Evolutionary conservation across 805 yeast genomes (phyloP).

Genomic region (Yamadazyma nakazawae): DNA sequence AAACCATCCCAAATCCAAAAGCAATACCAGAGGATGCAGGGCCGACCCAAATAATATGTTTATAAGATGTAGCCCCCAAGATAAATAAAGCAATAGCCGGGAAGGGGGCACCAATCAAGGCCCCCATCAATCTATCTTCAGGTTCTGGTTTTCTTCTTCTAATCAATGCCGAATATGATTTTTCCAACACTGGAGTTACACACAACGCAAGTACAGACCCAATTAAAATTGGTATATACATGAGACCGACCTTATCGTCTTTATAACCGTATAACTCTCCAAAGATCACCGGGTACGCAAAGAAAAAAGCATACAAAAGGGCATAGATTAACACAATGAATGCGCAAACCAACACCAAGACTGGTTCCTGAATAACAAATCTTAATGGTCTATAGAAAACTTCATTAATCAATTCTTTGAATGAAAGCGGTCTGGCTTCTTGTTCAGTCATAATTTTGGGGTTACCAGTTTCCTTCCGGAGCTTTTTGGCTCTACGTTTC

Average conservation of each 20-base stretch:
- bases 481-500: conserved; percentile 57
- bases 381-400: conserved; percentile 79
- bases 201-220: conserved; percentile 75
- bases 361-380: conserved; percentile 79
- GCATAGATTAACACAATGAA: conserved; percentile 89
- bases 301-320: conserved; percentile 88
- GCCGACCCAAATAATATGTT: conserved; percentile 64
- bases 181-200: conserved; percentile 76
- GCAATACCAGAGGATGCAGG: conserved; percentile 59
- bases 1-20: conserved; percentile 60
- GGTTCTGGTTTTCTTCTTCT: conserved; percentile 63
- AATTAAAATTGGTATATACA: conserved; percentile 86
- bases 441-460: conserved; percentile 86
- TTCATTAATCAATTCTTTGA: conserved; percentile 65
- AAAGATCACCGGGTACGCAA: conserved; percentile 91
- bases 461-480: conserved; percentile 80
- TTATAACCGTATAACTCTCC: conserved; percentile 69
- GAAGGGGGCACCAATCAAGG: conserved; percentile 79
- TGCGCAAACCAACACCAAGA: conserved; percentile 75
- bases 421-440: conserved; percentile 73
- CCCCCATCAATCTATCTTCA: conserved; percentile 77
- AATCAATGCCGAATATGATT: conserved; percentile 49
- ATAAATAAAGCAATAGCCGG: conserved; percentile 79
- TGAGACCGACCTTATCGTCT: conserved; percentile 77
- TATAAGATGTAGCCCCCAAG: conserved; percentile 73